These are phyloP conservation scores for Puccinia novopanici DNA, from an alignment of 1,284 basidiomycete species.

Conservation along the genomic window DNA sequence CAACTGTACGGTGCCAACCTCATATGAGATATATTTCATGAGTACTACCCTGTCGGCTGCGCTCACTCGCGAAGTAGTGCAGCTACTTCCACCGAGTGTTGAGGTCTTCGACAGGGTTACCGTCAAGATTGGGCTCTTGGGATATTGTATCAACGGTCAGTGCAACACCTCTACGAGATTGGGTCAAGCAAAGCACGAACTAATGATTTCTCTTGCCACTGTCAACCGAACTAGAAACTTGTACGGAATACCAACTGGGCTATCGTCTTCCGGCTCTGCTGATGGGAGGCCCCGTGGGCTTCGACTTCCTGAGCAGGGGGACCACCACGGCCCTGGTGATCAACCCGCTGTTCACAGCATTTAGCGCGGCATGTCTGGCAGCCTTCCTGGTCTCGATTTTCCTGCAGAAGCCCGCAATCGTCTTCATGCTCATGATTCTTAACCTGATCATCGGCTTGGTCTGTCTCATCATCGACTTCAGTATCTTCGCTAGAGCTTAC, in stretches of 20 bases:
- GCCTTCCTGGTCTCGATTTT: constrained; percentile 25
- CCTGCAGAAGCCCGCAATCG: constrained; percentile 18
- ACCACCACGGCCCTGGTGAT: constrained; percentile 26
- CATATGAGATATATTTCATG: constrained; percentile 34
- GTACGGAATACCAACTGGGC: constrained; percentile 27
- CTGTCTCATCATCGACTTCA: constrained; percentile 36
- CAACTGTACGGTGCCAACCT: constrained; percentile 28
- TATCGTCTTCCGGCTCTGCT: constrained; percentile 32
- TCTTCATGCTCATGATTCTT: constrained; percentile 11
- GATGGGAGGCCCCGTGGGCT: constrained; percentile 26
- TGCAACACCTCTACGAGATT: no score
- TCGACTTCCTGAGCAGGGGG: constrained; percentile 7
- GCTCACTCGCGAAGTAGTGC: constrained; percentile 7
- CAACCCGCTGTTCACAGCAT: constrained; percentile 38
- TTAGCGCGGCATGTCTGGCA: constrained; percentile 14
- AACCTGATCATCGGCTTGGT: constrained; percentile 30
- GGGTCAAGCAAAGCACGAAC: no score
- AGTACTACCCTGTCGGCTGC: constrained; percentile 36
- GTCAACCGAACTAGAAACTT: constrained; percentile 8
- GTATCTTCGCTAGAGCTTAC: constrained; percentile 31
- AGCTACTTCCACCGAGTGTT: constrained; percentile 17
- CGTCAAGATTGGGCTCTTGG: constrained; percentile 35
- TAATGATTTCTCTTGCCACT: neutral
- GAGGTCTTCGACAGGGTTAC: constrained; percentile 31
- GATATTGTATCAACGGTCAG: constrained; percentile 47